phyloP scores from a whole-genome alignment of 139 green algal species.

The Penium margaritaceum region DNA sequence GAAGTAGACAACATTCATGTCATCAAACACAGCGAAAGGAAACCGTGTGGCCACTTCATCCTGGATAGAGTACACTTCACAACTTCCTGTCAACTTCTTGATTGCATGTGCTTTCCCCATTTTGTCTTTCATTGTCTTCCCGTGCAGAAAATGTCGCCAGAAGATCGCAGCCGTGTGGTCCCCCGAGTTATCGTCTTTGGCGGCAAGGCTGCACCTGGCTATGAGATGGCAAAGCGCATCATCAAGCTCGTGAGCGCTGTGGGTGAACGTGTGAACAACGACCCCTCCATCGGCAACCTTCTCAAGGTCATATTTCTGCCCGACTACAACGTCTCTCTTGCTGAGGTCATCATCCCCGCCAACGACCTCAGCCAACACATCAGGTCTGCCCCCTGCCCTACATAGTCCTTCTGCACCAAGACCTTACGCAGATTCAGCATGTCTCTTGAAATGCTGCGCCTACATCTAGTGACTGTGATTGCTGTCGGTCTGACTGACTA shows the following conservation, averaged over 20 bases:
- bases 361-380: conserved; percentile 77
- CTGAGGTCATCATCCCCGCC: conserved; percentile 72
- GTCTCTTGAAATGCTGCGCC: not conserved
- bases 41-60: not conserved
- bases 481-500: not conserved
- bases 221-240: conserved; percentile 97
- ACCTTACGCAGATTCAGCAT: not conserved
- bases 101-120: not conserved
- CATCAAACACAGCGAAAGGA: not conserved
- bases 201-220: conserved; percentile 90
- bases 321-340: conserved; percentile 88
- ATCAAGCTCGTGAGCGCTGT: conserved; percentile 88
- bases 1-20: not conserved
- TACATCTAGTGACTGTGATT: not conserved
- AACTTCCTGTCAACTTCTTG: not conserved
- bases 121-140: not conserved
- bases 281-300: conserved; percentile 76
- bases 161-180: conserved; percentile 63
- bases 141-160: not conserved
- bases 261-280: conserved; percentile 59
- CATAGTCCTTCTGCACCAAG: not conserved
- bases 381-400: conserved; percentile 19
- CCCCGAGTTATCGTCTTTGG: conserved; percentile 81
- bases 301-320: conserved; percentile 87
- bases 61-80: not conserved